These are phyloP conservation scores for Aaosphaeria pasadenensis DNA, from an alignment of 2,329 filamentous ascomycete genomes.

Conservation along the genomic window DNA sequence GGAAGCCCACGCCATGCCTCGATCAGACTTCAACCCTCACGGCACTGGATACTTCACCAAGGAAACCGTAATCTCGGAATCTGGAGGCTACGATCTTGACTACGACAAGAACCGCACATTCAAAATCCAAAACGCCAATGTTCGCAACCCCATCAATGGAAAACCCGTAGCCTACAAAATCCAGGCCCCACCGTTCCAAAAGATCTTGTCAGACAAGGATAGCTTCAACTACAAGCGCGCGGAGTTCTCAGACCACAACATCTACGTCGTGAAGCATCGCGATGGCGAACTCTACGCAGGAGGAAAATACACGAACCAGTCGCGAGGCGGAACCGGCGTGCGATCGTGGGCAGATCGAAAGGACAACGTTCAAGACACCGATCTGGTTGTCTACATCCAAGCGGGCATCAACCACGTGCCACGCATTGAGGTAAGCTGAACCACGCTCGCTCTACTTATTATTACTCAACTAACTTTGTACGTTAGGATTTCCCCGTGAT, in stretches of 20 bases:
- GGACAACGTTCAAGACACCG: conserved; percentile 53
- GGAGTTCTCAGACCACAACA: conserved; percentile 57
- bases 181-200: conserved; percentile 48
- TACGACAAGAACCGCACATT: conserved; percentile 44
- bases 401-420: conserved; percentile 58
- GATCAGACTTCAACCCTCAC: conserved; percentile 54
- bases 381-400: conserved; percentile 57
- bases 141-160: conserved; percentile 46
- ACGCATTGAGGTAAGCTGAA: conserved; percentile 41
- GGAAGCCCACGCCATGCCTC: conserved; percentile 58
- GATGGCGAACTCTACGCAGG: conserved; percentile 60
- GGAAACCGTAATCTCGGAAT: conserved; percentile 48
- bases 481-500: conserved; percentile 55
- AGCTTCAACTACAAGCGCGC: conserved; percentile 57
- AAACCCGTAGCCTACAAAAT: conserved; percentile 52
- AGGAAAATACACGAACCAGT: conserved; percentile 61
- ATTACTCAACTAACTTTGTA: conserved; percentile 1
- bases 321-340: conserved; percentile 49
- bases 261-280: conserved; percentile 57
- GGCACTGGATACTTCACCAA: conserved; percentile 49
- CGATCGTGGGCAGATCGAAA: conserved; percentile 50
- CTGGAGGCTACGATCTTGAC: conserved; percentile 50
- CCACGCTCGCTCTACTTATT: background rate
- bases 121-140: conserved; percentile 48
- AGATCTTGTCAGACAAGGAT: conserved; percentile 51